Evolutionary conservation across 441 rosid genomes (phyloP).

Genomic region (Gossypium trilobum): DNA sequence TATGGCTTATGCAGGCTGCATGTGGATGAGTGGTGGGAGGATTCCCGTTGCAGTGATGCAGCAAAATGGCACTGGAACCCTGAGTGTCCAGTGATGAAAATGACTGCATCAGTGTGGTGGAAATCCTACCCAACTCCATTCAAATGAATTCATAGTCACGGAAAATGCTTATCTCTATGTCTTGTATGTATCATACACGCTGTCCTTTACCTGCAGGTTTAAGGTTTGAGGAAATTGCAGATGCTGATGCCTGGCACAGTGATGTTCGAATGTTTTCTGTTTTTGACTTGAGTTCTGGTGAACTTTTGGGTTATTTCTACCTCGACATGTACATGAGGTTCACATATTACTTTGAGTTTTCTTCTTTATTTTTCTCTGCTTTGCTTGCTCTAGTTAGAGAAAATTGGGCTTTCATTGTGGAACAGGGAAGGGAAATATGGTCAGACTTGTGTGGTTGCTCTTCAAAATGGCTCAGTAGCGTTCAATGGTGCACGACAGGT

Average conservation of each 20-base stretch:
- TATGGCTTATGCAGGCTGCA: not conserved
- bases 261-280: slow-evolving; percentile 66
- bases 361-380: slow-evolving; percentile 11
- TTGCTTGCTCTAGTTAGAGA: slow-evolving; percentile 9
- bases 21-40: not conserved
- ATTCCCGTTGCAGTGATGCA: not conserved
- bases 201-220: slow-evolving; percentile 43
- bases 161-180: slow-evolving; percentile 1
- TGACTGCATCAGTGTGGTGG: not conserved
- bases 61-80: not conserved
- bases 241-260: slow-evolving; percentile 70
- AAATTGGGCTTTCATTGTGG: slow-evolving; percentile 18
- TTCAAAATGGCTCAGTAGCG: slow-evolving; percentile 68
- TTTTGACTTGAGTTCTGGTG: slow-evolving; percentile 66
- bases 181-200: slow-evolving; percentile 3
- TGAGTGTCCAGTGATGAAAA: not conserved
- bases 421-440: slow-evolving; percentile 77
- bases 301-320: slow-evolving; percentile 80
- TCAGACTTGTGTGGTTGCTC: slow-evolving; percentile 72
- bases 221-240: slow-evolving; percentile 61
- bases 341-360: slow-evolving; percentile 6
- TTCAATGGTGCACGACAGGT: slow-evolving; percentile 60
- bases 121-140: not conserved
- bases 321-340: slow-evolving; percentile 79
- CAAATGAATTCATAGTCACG: not conserved